Base-by-base conservation (phyloP, 495 filamentous ascomycete genomes). In the Tuber calosporum region DNA sequence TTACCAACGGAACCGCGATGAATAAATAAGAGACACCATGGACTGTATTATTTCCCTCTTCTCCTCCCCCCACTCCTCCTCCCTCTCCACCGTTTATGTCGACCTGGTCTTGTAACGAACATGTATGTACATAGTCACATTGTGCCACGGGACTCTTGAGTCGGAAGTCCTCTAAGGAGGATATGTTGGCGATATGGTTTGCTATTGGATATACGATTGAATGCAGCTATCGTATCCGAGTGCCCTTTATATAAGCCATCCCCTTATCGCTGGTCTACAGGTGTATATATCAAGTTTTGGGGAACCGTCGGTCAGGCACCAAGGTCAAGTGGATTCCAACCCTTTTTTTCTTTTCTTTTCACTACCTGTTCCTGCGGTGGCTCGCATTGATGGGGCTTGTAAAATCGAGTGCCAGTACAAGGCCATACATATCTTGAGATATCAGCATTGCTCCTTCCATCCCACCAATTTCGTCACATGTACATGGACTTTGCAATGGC, bases 1-100 rank as follows among this genome's bases (percentile, higher is more conserved):
- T 82, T 99, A 99, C 81, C 94, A 97, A 72, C 68, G 73, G 40
- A 69, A 79, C 26, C 62, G 69, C 19, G 41, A 74, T 7, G 76
- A 79, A 42, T 78, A 34, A 19, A 62, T 13, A 34, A 62, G 72
- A 34, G 53, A 13, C 13, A 34, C 4, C 30, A 34, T 15, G 53
- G 26, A 26, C 30, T 62, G 30, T 34, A 62, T 62, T 62, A 62
- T 1, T 26, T 5, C 53, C 53, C 34, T n/a, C 53, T 30, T 7
- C 26, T 19, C 15, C 26, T 13, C 48, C 48, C 4, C 48, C 45
- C 19, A 2, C 42, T 43, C 22, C 45, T 53, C 1, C 4, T 26
- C 4, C 1, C 17, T 45, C 19, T 20, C 20, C 42, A n/a, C n/a
- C 22, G 2, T 58, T 62, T 62, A 26, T 34, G 13, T 17, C 26